These are phyloP conservation scores for Geotrichum restrictum DNA, from an alignment of 1,139 yeast genomes.

Conservation along the genomic window DNA sequence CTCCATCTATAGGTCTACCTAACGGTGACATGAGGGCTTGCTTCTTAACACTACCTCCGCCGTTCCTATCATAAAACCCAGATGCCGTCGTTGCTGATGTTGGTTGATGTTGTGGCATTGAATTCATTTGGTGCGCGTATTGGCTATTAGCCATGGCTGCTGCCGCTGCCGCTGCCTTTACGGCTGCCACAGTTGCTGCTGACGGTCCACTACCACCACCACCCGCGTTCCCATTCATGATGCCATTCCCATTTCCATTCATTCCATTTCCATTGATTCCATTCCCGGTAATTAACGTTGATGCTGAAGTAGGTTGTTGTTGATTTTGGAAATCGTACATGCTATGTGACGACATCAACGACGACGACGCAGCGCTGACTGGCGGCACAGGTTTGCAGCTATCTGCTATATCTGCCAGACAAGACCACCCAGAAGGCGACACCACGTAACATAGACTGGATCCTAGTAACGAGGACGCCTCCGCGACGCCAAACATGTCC, in stretches of 20 bases:
- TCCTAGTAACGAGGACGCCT: constrained; percentile 38
- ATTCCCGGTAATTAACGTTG: too few relatives aligned
- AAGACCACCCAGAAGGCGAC: constrained; percentile 40
- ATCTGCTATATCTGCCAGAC: constrained; percentile 24
- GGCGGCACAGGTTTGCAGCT: neutral
- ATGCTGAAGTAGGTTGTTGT: too few relatives aligned
- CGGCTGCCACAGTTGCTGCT: neutral
- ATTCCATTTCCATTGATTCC: too few relatives aligned
- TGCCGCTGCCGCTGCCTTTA: neutral
- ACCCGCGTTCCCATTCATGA: too few relatives aligned
- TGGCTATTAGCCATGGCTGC: neutral
- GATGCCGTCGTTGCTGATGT: too few relatives aligned
- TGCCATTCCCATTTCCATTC: too few relatives aligned
- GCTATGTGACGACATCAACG: too few relatives aligned
- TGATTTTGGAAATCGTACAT: too few relatives aligned
- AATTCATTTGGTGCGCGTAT: neutral
- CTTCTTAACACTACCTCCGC: neutral
- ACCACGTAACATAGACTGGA: constrained; percentile 42
- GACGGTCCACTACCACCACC: neutral
- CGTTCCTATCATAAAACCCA: neutral
- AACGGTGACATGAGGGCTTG: neutral
- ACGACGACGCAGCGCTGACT: neutral
- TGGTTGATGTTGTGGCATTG: too few relatives aligned
- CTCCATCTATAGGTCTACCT: neutral
- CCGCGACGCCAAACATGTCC: constrained; percentile 44